Base-by-base conservation (phyloP, 768 basidiomycete genomes). In the Lenzites betulinus region DNA sequence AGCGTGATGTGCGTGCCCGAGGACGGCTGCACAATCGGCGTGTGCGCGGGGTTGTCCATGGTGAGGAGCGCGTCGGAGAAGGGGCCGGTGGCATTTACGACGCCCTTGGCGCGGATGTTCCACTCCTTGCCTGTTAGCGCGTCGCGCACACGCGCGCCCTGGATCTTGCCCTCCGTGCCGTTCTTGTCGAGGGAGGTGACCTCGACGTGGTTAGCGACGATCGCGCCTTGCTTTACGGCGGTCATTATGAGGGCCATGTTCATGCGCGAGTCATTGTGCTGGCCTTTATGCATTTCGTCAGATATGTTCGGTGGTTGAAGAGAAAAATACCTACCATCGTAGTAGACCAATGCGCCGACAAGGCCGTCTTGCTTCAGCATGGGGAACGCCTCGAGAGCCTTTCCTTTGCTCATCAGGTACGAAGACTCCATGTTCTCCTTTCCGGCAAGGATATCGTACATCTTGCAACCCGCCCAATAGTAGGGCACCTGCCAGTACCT, bases 241-340 rank as follows among this genome's bases (percentile, higher is more conserved):
- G 90, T 97, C 86, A 98, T 87, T 68, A 96, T 83, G 33, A 99
- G 80, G 0, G 96, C 93, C 54, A 96, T 84, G 78, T 99, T 99
- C 97, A 98, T 99, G 15, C 96, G 85, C 1, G 96, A 90, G 68
- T 99, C 97, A 69, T 99, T 99, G 76, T 99, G 96, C 76, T 98
- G 96, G 55, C 95, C 93, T 95, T n/a, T n/a, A n/a, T n/a, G n/a
- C n/a, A n/a, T n/a, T n/a, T n/a, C n/a, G n/a, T n/a, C n/a, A n/a
- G n/a, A n/a, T n/a, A n/a, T n/a, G n/a, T 33, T 33, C 11, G 30
- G 30, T 33, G 30, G 11, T 33, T 33, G 38, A n/a, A n/a, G n/a
- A n/a, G n/a, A n/a, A n/a, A n/a, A n/a, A 26, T 28, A 58, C 82
- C 59, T 67, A 91, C 95, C 95, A 69, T 99, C 96, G 66, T 99